Conservation (phyloP, 495 filamentous ascomycete genomes). For the Daldinia grandis region DNA sequence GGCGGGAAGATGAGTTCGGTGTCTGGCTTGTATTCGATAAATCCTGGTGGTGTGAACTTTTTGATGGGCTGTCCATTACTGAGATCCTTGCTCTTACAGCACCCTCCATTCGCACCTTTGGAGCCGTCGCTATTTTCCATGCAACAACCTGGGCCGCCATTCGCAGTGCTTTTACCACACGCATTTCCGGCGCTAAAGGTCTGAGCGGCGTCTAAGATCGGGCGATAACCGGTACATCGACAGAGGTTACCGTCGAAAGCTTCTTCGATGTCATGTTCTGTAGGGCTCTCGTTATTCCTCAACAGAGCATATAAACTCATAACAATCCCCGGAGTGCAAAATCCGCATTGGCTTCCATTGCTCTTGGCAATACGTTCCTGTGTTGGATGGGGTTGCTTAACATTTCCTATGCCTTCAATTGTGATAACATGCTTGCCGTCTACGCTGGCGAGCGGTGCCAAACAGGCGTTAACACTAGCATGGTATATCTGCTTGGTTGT, state of each 20-base stretch:
- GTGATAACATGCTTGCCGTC: conserved; percentile 99
- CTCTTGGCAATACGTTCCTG: conserved; percentile 89
- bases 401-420: conserved; percentile 94
- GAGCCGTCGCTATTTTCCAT: conserved; percentile 62
- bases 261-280: conserved; percentile 81
- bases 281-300: conserved; percentile 73
- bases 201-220: conserved; percentile 91
- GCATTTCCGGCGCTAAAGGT: conserved; percentile 66
- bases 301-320: conserved; percentile 92
- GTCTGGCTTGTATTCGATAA: conserved; percentile 91
- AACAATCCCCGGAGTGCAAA: conserved; percentile 97
- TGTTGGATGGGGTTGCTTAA: conserved; percentile 84
- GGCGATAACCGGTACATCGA: conserved; percentile 92
- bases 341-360: conserved; percentile 75
- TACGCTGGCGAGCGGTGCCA: conserved; percentile 89
- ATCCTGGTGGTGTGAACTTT: conserved; percentile 79
- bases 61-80: conserved; percentile 65
- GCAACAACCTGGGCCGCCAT: conserved; percentile 74
- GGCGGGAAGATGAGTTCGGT: conserved; percentile 97
- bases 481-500: conserved; percentile 92
- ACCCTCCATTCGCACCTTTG: conserved; percentile 59
- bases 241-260: conserved; percentile 96
- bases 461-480: conserved; percentile 91
- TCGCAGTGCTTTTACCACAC: conserved; percentile 67
- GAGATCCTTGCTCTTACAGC: conserved; percentile 62